Base-by-base conservation (phyloP, 148 eudicot genomes). In the Camellia lanceoleosa region DNA sequence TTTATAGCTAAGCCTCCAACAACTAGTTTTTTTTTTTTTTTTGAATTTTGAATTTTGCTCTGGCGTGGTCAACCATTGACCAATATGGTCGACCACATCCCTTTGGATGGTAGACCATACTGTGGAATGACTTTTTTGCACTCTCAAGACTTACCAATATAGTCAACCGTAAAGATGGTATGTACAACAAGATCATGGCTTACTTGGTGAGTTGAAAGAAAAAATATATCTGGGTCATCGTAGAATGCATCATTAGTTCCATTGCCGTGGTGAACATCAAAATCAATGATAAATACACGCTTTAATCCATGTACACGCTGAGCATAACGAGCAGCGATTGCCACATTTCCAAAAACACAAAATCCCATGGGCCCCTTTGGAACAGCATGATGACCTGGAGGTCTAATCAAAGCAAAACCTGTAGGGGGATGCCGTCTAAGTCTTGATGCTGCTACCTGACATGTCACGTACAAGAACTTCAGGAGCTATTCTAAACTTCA, bases 341-440 rank as follows among this genome's bases (percentile, higher is more conserved):
- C 98, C 58, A 95, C 90, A 76, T 95, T 95, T 51, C 98, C 98
- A 64, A 95, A 95, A 82, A 95, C 94, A 84, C 98, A 95, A 78
- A 95, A 95, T 38, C 97, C 97, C 98, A 95, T 91, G 54, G 98
- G 97, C 44, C 98, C 98, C 78, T 92, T 87, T 44, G 96, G 98
- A 87, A 95, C 86, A 73, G 98, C 98, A 83, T 95, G 98, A 84
- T 95, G 98, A 82, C 98, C 98, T 14, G 98, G 98, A 58, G 98
- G 98, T 79, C 98, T 84, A 78, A 95, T 90, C 68, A 95, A 83
- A 60, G 98, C 97, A 83, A 93, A 95, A 74, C 97, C 98, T 47
- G 83, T 80, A 6, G 97, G 97, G 75, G 96, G 91, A 20, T 95
- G 86, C 80, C 75, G 41, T 73, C 82, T 85, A 42, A 80, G 38